phyloP scores from a whole-genome alignment of 345 rosid genomes.

The Eucalyptus cloeziana region DNA sequence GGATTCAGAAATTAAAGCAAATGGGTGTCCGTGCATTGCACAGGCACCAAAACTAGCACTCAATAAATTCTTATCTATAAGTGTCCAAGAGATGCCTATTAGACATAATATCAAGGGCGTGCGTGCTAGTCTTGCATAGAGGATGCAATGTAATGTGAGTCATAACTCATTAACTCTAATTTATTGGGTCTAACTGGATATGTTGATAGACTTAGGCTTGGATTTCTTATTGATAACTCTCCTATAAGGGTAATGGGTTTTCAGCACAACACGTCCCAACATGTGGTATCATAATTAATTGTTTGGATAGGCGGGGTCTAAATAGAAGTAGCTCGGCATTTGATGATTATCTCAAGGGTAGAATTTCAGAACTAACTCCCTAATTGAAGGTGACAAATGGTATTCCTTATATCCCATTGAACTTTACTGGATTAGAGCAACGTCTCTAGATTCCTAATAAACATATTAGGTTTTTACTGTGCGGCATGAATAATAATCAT shows the following conservation, averaged over 20 bases:
- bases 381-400: neutral
- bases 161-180: neutral
- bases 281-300: neutral
- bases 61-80: neutral
- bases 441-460: neutral
- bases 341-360: neutral
- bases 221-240: neutral
- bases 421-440: fast-evolving
- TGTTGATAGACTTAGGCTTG: neutral
- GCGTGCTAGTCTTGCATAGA: neutral
- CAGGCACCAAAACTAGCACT: neutral
- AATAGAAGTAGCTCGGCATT: neutral
- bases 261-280: fast-evolving
- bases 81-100: neutral
- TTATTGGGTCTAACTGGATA: fast-evolving
- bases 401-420: neutral
- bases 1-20: neutral
- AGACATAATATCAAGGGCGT: neutral
- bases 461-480: neutral
- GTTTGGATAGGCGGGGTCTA: neutral
- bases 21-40: neutral
- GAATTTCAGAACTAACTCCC: neutral
- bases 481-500: neutral
- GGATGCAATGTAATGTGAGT: neutral
- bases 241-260: neutral